Evolutionary conservation across 352 stramenopile genomes (phyloP), one percentile per base, ranked within the genome.

Genomic region (Pythium rishiriense): DNA sequence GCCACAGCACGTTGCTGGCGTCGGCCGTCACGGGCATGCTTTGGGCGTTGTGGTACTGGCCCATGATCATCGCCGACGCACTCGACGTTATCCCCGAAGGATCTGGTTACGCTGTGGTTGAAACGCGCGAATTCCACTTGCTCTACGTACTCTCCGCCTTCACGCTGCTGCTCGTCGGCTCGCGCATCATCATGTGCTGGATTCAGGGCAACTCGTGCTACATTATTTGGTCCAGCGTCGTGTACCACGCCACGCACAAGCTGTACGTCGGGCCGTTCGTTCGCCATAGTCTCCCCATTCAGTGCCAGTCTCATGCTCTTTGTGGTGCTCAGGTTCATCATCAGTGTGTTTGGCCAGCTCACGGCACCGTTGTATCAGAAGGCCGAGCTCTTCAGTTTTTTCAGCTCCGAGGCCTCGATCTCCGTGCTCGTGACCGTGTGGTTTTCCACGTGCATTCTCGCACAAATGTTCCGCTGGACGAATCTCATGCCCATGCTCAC

Each of bases 151-250:
- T 95, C 21, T 63, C 74, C 19, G 74, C 88, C 24, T 94, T 95
- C 55, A 95, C 85, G 26, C 69, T 94, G 0, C 64, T 95, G 51
- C 72, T 94, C 21, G 73, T 95, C 24, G 87, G 87, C 17, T 91
- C 87, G 25, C 87, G 87, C 46, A 91, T 95, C 73, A 95, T 92
- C 68, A 95, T 95, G 87, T 94, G 87, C 76, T 95, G 87, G 87
- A 94, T 95, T 62, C 87, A 95, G 67, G 87, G 87, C 73, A 93
- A 93, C 58, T 90, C 87, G 39, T 87, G 79, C 78, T 91, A 92
- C 70, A 79, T 93, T 62, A 94, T 95, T 72, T 95, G 87, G 87
- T 93, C 87, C 6, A 94, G 85, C 64, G 83, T 89, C 55, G 70
- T 95, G 42, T 95, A 95, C 70, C 87, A 94, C 64, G 75, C 87